A percentile compares a stretch with the other conserved stretches of the same genome.
Evolutionary conservation across 345 rosid genomes (phyloP).

Genomic region (Euphorbia tirucalli): DNA sequence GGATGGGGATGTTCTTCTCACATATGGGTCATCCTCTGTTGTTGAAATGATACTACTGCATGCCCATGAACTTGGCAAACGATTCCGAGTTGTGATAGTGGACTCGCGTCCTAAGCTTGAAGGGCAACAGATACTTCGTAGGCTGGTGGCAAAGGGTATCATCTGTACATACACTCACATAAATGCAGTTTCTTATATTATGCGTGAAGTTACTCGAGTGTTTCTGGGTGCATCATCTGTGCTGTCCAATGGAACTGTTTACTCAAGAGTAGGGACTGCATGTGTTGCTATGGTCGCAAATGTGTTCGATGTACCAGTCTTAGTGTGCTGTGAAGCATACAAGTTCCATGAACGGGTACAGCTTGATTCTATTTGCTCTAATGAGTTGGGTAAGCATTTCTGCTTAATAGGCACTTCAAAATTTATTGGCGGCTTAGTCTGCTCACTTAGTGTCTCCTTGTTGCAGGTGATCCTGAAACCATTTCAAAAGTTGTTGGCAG

Average conservation of each 20-base stretch:
- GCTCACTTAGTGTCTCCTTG: slow-evolving; percentile 8
- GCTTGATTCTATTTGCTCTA: slow-evolving; percentile 90
- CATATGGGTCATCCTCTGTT: slow-evolving; percentile 79
- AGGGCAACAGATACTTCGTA: slow-evolving; percentile 78
- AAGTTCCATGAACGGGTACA: slow-evolving; percentile 96
- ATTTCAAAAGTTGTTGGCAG: slow-evolving; percentile 68
- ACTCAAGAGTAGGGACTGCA: slow-evolving; percentile 94
- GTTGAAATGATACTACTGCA: slow-evolving; percentile 85
- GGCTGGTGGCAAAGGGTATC: slow-evolving; percentile 81
- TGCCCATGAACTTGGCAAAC: slow-evolving; percentile 81
- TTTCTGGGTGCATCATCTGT: slow-evolving; percentile 93
- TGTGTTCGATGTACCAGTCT: slow-evolving; percentile 75
- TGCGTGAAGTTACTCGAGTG: slow-evolving; percentile 93
- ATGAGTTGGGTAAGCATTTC: slow-evolving; percentile 76
- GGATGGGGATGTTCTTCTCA: slow-evolving; percentile 94
- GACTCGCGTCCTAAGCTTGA: slow-evolving; percentile 96
- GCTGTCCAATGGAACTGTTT: slow-evolving; percentile 93
- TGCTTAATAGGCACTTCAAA: neutral
- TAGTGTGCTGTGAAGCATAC: slow-evolving; percentile 95
- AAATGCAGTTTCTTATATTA: slow-evolving; percentile 86
- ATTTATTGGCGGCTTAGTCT: neutral
- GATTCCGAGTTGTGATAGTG: slow-evolving; percentile 81
- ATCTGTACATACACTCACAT: slow-evolving; percentile 82
- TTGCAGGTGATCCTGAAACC: slow-evolving; percentile 85
- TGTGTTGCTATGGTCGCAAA: slow-evolving; percentile 96